These are phyloP conservation scores for Zalerion maritima DNA, from an alignment of 495 filamentous ascomycete species.

Conservation along the genomic window DNA sequence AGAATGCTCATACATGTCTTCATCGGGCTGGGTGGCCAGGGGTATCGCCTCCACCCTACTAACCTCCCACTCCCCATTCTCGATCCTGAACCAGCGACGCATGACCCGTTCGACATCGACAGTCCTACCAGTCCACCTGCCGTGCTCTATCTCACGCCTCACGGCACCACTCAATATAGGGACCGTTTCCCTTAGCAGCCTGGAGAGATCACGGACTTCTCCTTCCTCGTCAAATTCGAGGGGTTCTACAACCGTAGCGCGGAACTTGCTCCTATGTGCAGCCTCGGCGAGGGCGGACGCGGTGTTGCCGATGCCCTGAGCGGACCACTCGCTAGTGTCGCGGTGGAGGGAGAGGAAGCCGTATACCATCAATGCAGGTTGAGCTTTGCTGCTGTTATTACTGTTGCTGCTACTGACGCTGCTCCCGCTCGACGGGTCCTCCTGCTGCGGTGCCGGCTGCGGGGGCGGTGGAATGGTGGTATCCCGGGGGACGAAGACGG, in stretches of 20 bases:
- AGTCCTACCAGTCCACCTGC: conserved; percentile 50
- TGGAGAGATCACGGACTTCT: no score
- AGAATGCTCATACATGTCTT: no score
- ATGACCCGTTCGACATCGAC: conserved; percentile 49
- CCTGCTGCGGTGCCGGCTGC: not conserved
- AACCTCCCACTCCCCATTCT: conserved; percentile 18
- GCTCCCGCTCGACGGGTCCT: conserved; percentile 8
- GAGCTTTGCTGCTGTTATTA: conserved; percentile 3
- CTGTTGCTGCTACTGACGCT: no score
- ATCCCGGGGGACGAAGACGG: conserved; percentile 29
- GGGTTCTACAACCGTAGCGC: conserved; percentile 20
- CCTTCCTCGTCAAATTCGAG: conserved; percentile 11
- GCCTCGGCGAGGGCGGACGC: conserved; percentile 54
- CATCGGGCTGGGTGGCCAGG: no score
- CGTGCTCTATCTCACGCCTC: conserved; percentile 37
- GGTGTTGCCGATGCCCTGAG: conserved; percentile 62
- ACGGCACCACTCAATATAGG: conserved; percentile 49
- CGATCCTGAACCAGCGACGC: conserved; percentile 60
- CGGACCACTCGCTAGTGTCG: conserved; percentile 67
- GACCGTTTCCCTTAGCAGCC: conserved; percentile 39
- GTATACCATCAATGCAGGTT: conserved; percentile 43
- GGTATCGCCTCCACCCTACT: no score
- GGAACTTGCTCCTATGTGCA: conserved; percentile 26
- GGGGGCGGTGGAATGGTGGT: conserved; percentile 15
- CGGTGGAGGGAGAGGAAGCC: conserved; percentile 53